Evolutionary conservation across 805 yeast species (phyloP), one percentile per base, ranked within the genome.

Genomic region (Metschnikowia noctiluminum): DNA sequence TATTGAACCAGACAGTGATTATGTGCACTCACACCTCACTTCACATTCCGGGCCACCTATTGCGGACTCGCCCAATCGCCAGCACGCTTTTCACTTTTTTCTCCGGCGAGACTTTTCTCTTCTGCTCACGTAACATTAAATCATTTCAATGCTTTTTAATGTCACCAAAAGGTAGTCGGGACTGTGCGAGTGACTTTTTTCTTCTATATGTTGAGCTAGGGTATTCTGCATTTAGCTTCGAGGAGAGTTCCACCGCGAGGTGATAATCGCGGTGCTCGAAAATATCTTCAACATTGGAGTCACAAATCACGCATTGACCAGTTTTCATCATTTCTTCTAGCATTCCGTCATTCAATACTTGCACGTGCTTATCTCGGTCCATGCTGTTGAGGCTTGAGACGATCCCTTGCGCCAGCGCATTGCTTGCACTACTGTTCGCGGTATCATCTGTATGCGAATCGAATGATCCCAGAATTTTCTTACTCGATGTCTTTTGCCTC

Each of bases 211-310:
- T 10, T 26, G 13, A 16, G 15, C 13, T 8, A 21, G 21, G 21
- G 21, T 21, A 21, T 4, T 28, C 43, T 1, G 45, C 49, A 21
- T 77, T 77, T 30, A 76, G 48, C 38, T 63, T 68, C 46, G 71
- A 70, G 1, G 81, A 78, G 7, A 81, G 62, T 16, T 75, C 76
- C 42, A 73, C 47, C 0, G 86, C 86, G 38, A 70, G 59, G 54
- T 81, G 86, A 51, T 62, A 80, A 59, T 81, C 87, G 38, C 66
- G 65, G 58, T 81, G 87, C 50, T 81, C 86, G 14, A 62, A 57
- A 2, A 62, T 65, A 50, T 71, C 70, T 1, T 57, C 62, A 2
- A 71, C 59, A 3, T 31, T 38, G 3, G 48, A 42, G 11, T 62
- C 53, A 51, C 77, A 72, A 14, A 49, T 44, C 1, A 57, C 45